Conservation (phyloP, 2,329 filamentous ascomycete species). For the Trichoderma breve region DNA sequence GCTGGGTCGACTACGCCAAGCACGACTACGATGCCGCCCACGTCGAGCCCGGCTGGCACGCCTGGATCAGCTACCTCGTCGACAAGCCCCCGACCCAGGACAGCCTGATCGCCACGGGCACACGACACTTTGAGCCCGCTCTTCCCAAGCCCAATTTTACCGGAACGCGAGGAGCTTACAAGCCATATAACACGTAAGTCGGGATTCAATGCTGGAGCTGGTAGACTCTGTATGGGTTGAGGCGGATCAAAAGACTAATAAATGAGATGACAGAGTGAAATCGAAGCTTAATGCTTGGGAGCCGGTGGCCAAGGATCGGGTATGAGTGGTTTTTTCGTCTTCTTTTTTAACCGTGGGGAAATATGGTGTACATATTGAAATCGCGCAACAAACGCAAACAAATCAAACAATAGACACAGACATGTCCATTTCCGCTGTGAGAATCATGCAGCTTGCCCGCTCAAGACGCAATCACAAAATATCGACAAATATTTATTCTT, state of each 20-base stretch:
- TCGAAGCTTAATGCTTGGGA: conserved; percentile 55
- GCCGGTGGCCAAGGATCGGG: conserved; percentile 40
- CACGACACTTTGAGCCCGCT: conserved; percentile 72
- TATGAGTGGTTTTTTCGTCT: conserved; percentile 25
- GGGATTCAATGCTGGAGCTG: neutral
- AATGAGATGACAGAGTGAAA: conserved; percentile 44
- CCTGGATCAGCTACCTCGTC: conserved; percentile 92
- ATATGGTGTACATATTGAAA: conserved; percentile 34
- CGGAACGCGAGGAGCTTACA: conserved; percentile 74
- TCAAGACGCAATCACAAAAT: neutral
- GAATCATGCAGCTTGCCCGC: neutral
- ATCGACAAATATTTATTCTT: neutral
- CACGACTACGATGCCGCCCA: conserved; percentile 79
- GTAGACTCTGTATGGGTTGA: neutral
- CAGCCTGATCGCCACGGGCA: conserved; percentile 62
- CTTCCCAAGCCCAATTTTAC: conserved; percentile 74
- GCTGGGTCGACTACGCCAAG: conserved; percentile 97
- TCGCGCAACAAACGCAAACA: neutral
- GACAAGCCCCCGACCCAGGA: conserved; percentile 83
- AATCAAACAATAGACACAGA: conserved; percentile 3
- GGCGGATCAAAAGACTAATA: conserved; percentile 21
- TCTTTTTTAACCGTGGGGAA: neutral
- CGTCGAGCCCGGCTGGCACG: conserved; percentile 96
- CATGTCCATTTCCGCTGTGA: neutral
- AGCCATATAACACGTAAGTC: conserved; percentile 91